phyloP scores from a whole-genome alignment of 2,329 filamentous ascomycete genomes.

The Clathrospora elynae region DNA sequence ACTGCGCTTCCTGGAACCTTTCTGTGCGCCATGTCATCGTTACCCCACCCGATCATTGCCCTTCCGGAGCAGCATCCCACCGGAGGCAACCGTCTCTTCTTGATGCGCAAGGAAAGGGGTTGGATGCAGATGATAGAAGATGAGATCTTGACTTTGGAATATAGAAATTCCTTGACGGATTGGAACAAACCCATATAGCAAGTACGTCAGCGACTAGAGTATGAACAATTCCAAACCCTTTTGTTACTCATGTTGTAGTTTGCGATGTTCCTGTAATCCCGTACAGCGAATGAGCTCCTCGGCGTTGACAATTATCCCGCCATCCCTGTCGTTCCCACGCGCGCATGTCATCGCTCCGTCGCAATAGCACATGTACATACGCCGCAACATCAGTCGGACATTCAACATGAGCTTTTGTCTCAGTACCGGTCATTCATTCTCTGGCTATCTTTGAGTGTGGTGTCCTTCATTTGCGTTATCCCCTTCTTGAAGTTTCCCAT shows the following conservation, averaged over 20 bases:
- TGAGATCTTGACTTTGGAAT: too few species aligned
- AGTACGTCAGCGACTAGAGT: too few species aligned
- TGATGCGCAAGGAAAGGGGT: too few species aligned
- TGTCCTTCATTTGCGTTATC: neutral
- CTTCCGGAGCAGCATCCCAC: conserved; percentile 33
- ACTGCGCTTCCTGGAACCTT: conserved; percentile 41
- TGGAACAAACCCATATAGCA: too few species aligned
- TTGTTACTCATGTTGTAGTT: too few species aligned
- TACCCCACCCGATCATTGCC: conserved; percentile 20
- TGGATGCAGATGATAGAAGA: too few species aligned
- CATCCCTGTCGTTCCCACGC: conserved; percentile 12
- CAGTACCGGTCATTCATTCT: conserved; percentile 3
- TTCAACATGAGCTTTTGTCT: conserved; percentile 15
- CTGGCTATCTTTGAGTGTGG: conserved; percentile 7
- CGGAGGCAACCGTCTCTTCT: conserved; percentile 28
- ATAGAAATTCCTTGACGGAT: too few species aligned
- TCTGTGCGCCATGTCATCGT: conserved; percentile 38
- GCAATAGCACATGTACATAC: conserved; percentile 19
- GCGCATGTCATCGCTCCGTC: conserved; percentile 6
- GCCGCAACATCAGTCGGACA: conserved; percentile 24
- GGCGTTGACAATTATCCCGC: conserved; percentile 1
- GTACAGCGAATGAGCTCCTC: neutral
- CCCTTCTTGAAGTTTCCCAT: neutral
- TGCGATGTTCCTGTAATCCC: neutral
- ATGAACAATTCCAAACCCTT: too few species aligned